A percentile compares a stretch with the other conserved stretches of the same genome.
These are phyloP conservation scores for Salix viminalis DNA, from an alignment of 345 rosid genomes.

Conservation along the genomic window DNA sequence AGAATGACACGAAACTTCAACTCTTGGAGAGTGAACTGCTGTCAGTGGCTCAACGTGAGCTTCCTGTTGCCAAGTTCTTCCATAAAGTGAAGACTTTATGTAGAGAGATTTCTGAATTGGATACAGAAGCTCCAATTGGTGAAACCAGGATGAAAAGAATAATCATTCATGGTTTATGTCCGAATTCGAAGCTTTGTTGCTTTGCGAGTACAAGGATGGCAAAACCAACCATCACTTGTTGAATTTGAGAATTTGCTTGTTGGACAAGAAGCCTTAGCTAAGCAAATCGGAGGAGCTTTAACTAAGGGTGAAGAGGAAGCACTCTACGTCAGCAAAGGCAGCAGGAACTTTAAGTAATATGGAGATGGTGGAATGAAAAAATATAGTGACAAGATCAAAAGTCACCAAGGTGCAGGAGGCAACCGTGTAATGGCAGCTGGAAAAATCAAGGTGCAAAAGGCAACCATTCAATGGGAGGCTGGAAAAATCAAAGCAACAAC, in stretches of 20 bases:
- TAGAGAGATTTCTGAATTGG: neutral
- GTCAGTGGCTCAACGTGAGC: neutral
- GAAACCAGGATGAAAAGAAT: slow-evolving; percentile 5
- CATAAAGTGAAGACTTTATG: neutral
- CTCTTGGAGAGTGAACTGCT: neutral
- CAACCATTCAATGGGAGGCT: no score
- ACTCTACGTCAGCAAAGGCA: neutral
- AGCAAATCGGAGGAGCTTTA: neutral
- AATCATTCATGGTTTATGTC: neutral
- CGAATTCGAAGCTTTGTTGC: neutral
- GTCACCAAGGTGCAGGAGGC: no score
- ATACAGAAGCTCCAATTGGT: neutral
- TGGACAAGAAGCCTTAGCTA: slow-evolving; percentile 2
- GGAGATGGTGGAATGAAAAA: neutral
- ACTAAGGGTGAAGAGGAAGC: neutral
- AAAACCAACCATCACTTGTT: slow-evolving; percentile 1
- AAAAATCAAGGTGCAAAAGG: no score
- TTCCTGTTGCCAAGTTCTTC: neutral
- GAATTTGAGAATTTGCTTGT: slow-evolving; percentile 1
- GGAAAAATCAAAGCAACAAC: no score
- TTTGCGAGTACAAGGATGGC: slow-evolving; percentile 8
- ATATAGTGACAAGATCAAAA: no score
- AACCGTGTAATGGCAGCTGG: no score
- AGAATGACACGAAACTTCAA: neutral
- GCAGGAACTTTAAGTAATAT: neutral